Percentiles rank a stretch among this genome's conserved stretches.
These are phyloP conservation scores for Trichoderma sp. DNA, from an alignment of 2,329 filamentous ascomycete genomes.

Conservation along the genomic window DNA sequence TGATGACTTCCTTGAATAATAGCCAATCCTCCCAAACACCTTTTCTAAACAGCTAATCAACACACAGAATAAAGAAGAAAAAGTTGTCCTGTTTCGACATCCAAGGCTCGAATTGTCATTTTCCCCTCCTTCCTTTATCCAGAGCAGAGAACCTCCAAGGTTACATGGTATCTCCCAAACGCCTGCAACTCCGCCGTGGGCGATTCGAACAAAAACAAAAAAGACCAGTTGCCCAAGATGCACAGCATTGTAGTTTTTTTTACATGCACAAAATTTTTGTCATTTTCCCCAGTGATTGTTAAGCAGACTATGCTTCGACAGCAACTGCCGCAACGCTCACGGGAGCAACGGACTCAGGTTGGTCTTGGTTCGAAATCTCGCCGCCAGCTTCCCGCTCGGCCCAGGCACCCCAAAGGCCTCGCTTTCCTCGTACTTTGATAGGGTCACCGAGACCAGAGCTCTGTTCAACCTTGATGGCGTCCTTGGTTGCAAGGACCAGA, in stretches of 20 bases:
- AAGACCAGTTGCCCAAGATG: slow-evolving; percentile 34
- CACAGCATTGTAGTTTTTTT: slow-evolving; percentile 40
- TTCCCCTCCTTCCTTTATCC: slow-evolving; percentile 28
- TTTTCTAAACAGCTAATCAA: slow-evolving; percentile 16
- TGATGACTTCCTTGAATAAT: background rate
- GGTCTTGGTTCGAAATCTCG: slow-evolving; percentile 57
- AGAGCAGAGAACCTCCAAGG: slow-evolving; percentile 29
- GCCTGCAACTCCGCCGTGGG: slow-evolving; percentile 39
- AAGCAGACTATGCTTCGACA: slow-evolving; percentile 38
- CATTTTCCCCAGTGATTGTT: background rate
- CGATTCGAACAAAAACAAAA: slow-evolving; percentile 31
- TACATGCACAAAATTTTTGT: slow-evolving; percentile 30
- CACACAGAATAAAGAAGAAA: background rate
- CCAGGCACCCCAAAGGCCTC: slow-evolving; percentile 96
- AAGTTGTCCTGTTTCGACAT: slow-evolving; percentile 17
- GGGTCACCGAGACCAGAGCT: slow-evolving; percentile 72
- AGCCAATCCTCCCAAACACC: slow-evolving; percentile 3
- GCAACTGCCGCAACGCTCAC: slow-evolving; percentile 37
- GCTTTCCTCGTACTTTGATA: slow-evolving; percentile 84
- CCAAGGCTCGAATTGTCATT: slow-evolving; percentile 23
- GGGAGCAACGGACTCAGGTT: slow-evolving; percentile 40
- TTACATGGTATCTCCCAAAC: slow-evolving; percentile 44
- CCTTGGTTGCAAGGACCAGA: slow-evolving; percentile 93
- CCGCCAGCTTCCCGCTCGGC: slow-evolving; percentile 74
- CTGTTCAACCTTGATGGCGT: slow-evolving; percentile 96